Conservation (phyloP, 495 filamentous ascomycete species). For the Xylaria scruposa region DNA sequence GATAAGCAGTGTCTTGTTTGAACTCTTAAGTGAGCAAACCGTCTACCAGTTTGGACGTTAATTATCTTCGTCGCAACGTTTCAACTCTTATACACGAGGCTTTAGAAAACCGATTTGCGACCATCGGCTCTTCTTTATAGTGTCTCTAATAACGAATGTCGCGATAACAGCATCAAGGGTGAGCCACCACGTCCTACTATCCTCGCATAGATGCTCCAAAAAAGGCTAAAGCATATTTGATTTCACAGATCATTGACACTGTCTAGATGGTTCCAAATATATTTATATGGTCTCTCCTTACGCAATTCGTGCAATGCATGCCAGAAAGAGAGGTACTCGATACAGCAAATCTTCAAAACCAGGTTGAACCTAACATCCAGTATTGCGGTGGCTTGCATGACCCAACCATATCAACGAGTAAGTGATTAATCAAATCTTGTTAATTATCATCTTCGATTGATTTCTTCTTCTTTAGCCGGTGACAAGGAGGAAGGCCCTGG, state of each 20-base stretch:
- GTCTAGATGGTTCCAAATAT: neutral
- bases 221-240: neutral
- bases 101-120: neutral
- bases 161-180: neutral
- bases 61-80: neutral
- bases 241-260: neutral
- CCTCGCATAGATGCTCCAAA: neutral
- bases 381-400: slow-evolving; percentile 6
- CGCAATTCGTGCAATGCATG: neutral
- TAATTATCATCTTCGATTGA: neutral
- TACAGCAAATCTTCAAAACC: neutral
- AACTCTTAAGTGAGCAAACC: neutral
- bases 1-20: neutral
- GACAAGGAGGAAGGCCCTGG: slow-evolving; percentile 15
- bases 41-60: neutral
- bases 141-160: neutral
- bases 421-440: neutral
- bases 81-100: neutral
- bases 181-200: neutral
- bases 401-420: slow-evolving; percentile 18
- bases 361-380: neutral
- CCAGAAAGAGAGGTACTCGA: neutral
- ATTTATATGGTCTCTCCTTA: neutral
- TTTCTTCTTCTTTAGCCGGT: neutral
- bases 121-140: neutral